These are phyloP conservation scores for Phanerodontia chrysosporium DNA, from an alignment of 768 basidiomycete genomes.

Conservation along the genomic window DNA sequence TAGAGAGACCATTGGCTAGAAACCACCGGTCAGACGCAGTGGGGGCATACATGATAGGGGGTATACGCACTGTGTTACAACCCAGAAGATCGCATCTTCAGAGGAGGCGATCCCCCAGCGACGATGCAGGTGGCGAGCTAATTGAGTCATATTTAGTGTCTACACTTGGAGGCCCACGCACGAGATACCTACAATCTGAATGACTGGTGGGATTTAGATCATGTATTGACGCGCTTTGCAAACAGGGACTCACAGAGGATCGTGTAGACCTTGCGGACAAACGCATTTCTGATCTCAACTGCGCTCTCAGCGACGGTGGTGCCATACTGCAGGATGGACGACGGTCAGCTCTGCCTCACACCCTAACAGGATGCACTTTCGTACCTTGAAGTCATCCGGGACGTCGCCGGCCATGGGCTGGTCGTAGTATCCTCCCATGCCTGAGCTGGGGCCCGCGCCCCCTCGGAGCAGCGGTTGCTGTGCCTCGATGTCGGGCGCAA, in stretches of 20 bases:
- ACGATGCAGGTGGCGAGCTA: slow-evolving; percentile 76
- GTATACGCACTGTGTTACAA: slow-evolving; percentile 59
- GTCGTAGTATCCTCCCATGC: slow-evolving; percentile 58
- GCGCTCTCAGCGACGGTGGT: slow-evolving; percentile 76
- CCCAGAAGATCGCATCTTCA: slow-evolving; percentile 58
- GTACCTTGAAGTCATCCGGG: slow-evolving; percentile 92
- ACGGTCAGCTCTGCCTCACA: slow-evolving; percentile 5
- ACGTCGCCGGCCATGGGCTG: slow-evolving; percentile 72
- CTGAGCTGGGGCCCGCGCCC: slow-evolving; percentile 36
- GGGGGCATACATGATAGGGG: too few relatives aligned
- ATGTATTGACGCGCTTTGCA: neutral
- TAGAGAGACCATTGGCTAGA: slow-evolving; percentile 76
- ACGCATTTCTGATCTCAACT: slow-evolving; percentile 74
- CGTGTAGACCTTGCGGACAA: slow-evolving; percentile 87
- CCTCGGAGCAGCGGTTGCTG: slow-evolving; percentile 49
- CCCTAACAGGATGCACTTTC: slow-evolving; percentile 10
- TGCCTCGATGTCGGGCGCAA: slow-evolving; percentile 17
- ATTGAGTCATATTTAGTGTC: slow-evolving; percentile 4
- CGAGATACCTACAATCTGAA: slow-evolving; percentile 58
- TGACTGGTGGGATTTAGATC: slow-evolving; percentile 37
- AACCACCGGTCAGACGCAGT: neutral
- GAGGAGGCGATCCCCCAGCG: slow-evolving; percentile 70
- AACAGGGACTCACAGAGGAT: slow-evolving; percentile 67
- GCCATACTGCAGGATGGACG: slow-evolving; percentile 53
- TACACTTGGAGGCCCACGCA: neutral